phyloP scores from a whole-genome alignment of 2,329 filamentous ascomycete species.

The Ophiostoma triangulosporum region DNA sequence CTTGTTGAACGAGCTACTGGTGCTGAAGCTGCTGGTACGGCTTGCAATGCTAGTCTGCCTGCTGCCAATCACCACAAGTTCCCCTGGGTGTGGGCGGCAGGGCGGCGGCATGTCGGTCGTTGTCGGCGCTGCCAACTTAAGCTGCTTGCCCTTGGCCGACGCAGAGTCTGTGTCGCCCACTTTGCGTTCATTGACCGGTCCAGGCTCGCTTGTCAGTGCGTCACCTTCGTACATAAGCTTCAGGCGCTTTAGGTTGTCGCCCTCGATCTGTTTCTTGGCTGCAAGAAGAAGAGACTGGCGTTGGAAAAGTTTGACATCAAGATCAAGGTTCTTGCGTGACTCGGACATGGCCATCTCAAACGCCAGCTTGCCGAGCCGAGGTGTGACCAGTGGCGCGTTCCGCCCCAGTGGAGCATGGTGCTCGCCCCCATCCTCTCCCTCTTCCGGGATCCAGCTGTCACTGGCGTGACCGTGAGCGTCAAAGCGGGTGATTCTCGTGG shows the following conservation, averaged over 20 bases:
- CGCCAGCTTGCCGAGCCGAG: constrained; percentile 10
- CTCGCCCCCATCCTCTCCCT: neutral
- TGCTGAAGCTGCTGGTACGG: neutral
- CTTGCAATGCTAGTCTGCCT: neutral
- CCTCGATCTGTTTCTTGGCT: constrained; percentile 10
- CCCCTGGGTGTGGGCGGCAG: neutral
- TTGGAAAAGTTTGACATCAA: constrained; percentile 13
- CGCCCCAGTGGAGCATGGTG: neutral
- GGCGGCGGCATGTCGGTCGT: neutral
- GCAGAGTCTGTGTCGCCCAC: neutral
- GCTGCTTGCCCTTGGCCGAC: neutral
- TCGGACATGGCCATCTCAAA: constrained; percentile 12
- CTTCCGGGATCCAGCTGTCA: neutral
- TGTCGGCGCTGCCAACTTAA: neutral
- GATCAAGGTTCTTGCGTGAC: constrained; percentile 11
- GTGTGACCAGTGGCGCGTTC: neutral
- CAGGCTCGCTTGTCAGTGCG: neutral
- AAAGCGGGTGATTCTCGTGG: neutral
- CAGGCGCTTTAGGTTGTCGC: neutral
- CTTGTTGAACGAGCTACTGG: constrained; percentile 3
- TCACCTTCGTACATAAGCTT: neutral
- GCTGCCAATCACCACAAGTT: neutral
- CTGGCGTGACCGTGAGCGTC: neutral
- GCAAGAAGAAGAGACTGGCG: constrained; percentile 13
- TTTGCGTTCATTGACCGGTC: neutral